Conservation (phyloP, 108 stramenopile species). For the Conticribra weissflogii region DNA sequence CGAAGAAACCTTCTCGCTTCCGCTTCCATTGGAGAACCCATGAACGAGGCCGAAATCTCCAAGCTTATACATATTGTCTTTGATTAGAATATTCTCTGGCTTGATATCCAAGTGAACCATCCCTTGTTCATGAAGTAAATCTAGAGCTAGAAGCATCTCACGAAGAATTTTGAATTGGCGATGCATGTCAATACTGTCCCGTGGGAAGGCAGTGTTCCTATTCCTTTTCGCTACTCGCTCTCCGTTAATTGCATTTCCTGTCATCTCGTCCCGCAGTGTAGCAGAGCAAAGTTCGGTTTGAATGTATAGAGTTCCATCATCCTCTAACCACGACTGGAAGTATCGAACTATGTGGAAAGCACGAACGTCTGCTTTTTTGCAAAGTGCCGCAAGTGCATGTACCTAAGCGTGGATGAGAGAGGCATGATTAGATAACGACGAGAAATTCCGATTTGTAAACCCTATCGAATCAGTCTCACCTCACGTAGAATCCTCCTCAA, state of each 20-base stretch:
- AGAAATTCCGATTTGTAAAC: too few relatives aligned
- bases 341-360: conserved; percentile 60
- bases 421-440: too few relatives aligned
- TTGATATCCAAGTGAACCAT: conserved; percentile 75
- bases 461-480: too few relatives aligned
- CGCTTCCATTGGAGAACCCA: conserved; percentile 18
- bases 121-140: conserved; percentile 55
- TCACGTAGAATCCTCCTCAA: conserved; percentile 78
- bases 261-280: conserved; percentile 50
- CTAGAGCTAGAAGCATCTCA: conserved; percentile 61
- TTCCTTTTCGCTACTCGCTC: not conserved
- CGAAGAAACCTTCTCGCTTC: conserved; percentile 19
- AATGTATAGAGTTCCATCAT: conserved; percentile 50
- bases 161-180: conserved; percentile 52
- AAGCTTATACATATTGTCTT: conserved; percentile 63
- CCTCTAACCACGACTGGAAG: conserved; percentile 55
- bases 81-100: conserved; percentile 73
- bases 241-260: not conserved
- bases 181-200: conserved; percentile 2
- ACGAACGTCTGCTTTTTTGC: conserved; percentile 43
- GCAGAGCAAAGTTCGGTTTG: conserved; percentile 52
- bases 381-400: conserved; percentile 48
- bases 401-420: too few relatives aligned
- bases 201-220: not conserved
- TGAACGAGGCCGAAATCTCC: conserved; percentile 70